Base-by-base conservation (phyloP, 768 basidiomycete species). In the Coprinellus micaceus region DNA sequence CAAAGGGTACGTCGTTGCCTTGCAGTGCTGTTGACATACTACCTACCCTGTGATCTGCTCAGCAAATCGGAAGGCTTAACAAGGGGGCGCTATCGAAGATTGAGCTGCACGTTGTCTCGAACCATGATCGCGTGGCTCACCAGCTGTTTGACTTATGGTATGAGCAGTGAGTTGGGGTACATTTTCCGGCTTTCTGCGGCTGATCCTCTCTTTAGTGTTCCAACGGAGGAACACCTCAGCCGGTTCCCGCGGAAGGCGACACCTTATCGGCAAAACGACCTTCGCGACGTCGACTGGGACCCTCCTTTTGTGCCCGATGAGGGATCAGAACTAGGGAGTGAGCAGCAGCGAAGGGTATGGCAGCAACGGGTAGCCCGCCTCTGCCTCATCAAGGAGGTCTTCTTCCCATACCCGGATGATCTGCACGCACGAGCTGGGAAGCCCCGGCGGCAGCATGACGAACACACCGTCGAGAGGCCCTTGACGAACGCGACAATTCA, bases 91-190 rank as follows among this genome's bases (percentile, higher is more conserved):
- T 85, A 0, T 68, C 69, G 11, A 74, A 73, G 5, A 76, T 86
- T 36, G 86, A 88, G 58, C 74, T 87, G 7, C 86, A 87, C 63
- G 86, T 88, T 3, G 79, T 87, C 10, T 87, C 86, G 0, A 86
- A 86, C 63, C 72, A 85, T 12, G 85, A 87, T 65, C 78, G 83
- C 10, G 71, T 85, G 2, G 82, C 84, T 0, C 84, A 86, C 62
- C 83, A 85, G 67, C 64, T 83, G 0, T 87, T 88, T 59, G 86
- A 88, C 63, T 64, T 86, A 30, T 83, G 84, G 70, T 83, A 84
- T 62, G 82, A 86, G 33, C 82, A 84, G 85, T 86, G 66, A 66
- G 85, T 71, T 7, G 29, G 5, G 15, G 28, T 53, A 43, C 9
- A 7, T 48, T 30, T 4, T 7, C n/a, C 19, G 15, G n/a, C 4